Evolutionary conservation across 192 early-diverging fungal species (phyloP), one percentile per base, ranked within the genome.

Genomic region (Thoreauomyces humboldtii): DNA sequence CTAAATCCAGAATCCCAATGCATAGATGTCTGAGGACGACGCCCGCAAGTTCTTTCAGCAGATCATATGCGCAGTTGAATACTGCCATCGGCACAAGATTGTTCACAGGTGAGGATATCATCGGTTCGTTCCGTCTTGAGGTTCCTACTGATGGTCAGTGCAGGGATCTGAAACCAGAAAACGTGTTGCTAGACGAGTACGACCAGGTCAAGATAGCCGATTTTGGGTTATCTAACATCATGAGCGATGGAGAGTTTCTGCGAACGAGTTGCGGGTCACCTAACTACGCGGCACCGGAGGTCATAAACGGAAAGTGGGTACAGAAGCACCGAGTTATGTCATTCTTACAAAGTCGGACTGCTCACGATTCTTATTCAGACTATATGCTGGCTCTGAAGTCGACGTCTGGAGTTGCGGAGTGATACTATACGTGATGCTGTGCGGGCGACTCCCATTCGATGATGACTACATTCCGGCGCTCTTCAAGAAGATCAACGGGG

Each of bases 401-500:
- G 96, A 98, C 79, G 93, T 96, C 2, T 98, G 96, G 96, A 94
- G 91, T 72, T 93, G 90, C 69, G 96, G 96, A 24, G 91, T 97
- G 4, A 94, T 98, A 61, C 78, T 98, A 24, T 98, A 95, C 62
- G 94, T 98, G 34, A 93, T 98, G 92, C 81, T 96, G 15, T 94
- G 92, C 62, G 96, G 96, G 5, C 85, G 91, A 29, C 80, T 98
- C 17, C 97, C 97, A 0, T 99, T 98, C 69, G 97, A 99, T 67
- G 97, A 98, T 70, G 93, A 99, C 66, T 90, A 97, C 64, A 96
- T 99, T 17, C 80, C 81, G 2, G 78, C 72, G 31, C 71, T 84
- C 1, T 84, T 81, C 74, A 93, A 93, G 71, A 98, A 98, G 70
- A 98, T 98, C 73, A 96, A 92, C 58, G 88, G 89, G 21, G 97